Evolutionary conservation across 345 rosid genomes (phyloP), one percentile per base, ranked within the genome.

Genomic region (Lumnitzera racemosa): DNA sequence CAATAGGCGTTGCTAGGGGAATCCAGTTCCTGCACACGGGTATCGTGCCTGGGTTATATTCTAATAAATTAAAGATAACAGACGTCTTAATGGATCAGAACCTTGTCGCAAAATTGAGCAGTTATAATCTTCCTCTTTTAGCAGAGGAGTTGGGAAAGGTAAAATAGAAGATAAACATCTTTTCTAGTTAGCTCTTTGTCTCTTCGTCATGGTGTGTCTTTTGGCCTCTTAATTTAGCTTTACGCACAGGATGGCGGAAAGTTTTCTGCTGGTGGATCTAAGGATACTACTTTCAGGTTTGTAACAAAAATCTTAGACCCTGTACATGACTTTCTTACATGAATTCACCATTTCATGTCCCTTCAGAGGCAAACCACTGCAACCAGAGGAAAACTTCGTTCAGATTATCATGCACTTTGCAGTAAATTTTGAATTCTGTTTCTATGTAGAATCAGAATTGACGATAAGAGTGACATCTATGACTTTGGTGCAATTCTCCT

Each of bases 1-100:
- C 83, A 8, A 76, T 88, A n/a, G 97, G 97, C 50, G 83, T 88
- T 27, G 96, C 95, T 4, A 90, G 77, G 75, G 97, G 98, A 24
- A 81, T 89, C 60, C 91, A 89, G 56, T 92, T 87, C 76, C 71
- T 92, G 82, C 98, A 92, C 75, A 83, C 96, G 0, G 95, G 96
- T 64, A 83, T 87, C 17, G 86, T 92, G 15, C 97, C 96, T 1
- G 96, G 95, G 50, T 78, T 90, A 67, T 86, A 73, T 67, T 74
- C 90, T 0, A 94, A 94, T 69, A 81, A 85, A 74, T 68, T 94
- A 72, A 94, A 83, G 50, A 80, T 85, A 62, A 88, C 89, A 14
- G 96, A 94, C 71, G 67, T 94, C 76, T 73, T 90, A 25, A 72
- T 94, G 77, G 99, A 90, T 74, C 91, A 80, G 67, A 88, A 84